Evolutionary conservation across 257 asterid species (phyloP).

Genomic region (Capsicum chinense): DNA sequence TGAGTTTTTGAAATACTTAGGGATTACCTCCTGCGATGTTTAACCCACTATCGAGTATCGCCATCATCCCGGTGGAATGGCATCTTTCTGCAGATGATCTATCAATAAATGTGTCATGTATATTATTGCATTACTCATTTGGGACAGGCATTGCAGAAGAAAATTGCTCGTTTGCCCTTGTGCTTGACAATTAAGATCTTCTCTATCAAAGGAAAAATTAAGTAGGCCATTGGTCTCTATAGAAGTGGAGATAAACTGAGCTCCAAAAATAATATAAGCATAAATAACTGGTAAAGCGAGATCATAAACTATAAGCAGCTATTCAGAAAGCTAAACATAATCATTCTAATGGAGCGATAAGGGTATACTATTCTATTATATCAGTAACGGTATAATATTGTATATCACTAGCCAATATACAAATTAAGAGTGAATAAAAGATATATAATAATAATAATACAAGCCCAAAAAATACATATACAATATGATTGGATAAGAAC

Average conservation of each 20-base stretch:
- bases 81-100: not conserved
- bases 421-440: too few relatives aligned
- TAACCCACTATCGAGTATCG: not conserved
- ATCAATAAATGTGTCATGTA: slow-evolving; percentile 1
- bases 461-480: too few relatives aligned
- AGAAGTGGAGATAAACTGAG: not conserved
- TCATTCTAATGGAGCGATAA: too few relatives aligned
- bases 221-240: not conserved
- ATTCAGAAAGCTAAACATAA: too few relatives aligned
- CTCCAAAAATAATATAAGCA: too few relatives aligned
- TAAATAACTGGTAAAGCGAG: too few relatives aligned
- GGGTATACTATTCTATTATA: too few relatives aligned
- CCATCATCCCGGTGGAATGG: not conserved
- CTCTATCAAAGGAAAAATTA: not conserved
- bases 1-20: not conserved
- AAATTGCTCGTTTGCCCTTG: not conserved
- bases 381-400: too few relatives aligned
- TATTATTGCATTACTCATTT: not conserved
- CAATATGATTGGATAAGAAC: too few relatives aligned
- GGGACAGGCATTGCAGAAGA: slow-evolving; percentile 2
- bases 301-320: too few relatives aligned
- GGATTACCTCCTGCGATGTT: not conserved
- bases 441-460: too few relatives aligned
- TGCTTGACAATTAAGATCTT: not conserved
- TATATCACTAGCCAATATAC: too few relatives aligned